phyloP scores from a whole-genome alignment of 176 grass and related monocot genomes.

The Oryza glaberrima region DNA sequence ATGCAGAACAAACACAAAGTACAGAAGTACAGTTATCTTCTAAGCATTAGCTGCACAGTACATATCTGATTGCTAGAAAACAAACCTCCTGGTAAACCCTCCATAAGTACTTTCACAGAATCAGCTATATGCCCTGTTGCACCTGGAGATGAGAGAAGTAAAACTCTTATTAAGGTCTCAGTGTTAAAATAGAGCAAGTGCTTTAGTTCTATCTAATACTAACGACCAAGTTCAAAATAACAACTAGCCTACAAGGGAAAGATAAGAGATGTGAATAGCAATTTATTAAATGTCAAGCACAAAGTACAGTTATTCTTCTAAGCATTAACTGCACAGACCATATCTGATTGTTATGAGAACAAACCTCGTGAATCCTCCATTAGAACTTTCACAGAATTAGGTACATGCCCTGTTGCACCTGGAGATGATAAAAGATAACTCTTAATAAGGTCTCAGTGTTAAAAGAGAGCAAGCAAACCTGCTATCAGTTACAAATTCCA shows the following conservation, averaged over 20 bases:
- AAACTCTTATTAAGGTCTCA: background rate
- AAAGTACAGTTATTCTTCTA: background rate
- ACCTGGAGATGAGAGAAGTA: constrained; percentile 4
- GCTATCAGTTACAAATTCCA: background rate
- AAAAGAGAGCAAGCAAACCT: no score
- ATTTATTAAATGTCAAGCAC: no score
- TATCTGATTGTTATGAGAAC: background rate
- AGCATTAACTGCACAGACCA: background rate
- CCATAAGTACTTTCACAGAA: background rate
- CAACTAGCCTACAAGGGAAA: no score
- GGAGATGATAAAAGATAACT: background rate
- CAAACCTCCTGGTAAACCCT: background rate
- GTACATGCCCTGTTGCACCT: background rate
- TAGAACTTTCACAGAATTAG: background rate
- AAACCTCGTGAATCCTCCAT: background rate
- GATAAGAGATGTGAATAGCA: no score
- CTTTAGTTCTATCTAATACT: no score
- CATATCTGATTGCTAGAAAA: background rate
- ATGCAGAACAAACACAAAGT: background rate
- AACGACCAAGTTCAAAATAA: no score
- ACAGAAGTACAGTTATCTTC: background rate
- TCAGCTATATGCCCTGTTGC: background rate
- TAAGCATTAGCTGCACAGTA: background rate
- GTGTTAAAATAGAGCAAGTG: background rate
- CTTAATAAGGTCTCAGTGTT: background rate